Conservation (phyloP, 257 asterid species). For the Linderniella brevidens region DNA sequence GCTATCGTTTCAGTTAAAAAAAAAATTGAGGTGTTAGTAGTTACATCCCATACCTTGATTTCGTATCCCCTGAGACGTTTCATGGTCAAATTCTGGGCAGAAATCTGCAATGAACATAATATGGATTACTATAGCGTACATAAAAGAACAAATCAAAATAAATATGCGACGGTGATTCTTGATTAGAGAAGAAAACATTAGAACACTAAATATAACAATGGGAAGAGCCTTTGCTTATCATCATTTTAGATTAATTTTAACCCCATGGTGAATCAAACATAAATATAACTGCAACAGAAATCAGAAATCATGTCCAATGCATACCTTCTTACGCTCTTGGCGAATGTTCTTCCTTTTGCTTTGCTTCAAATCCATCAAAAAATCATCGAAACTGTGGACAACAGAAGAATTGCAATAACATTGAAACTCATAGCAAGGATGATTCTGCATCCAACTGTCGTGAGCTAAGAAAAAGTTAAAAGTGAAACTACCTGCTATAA, state of each 20-base stretch:
- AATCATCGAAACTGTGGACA: conserved; percentile 70
- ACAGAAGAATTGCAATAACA: background rate
- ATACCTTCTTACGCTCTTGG: conserved; percentile 96
- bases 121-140: too few species aligned
- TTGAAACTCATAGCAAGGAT: background rate
- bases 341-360: conserved; percentile 90
- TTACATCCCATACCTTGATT: conserved; percentile 43
- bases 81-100: conserved; percentile 80
- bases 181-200: too few species aligned
- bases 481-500: conserved; percentile 43
- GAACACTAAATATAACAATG: too few species aligned
- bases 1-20: too few species aligned
- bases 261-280: too few species aligned
- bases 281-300: background rate
- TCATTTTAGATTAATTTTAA: too few species aligned
- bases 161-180: conserved; percentile 1
- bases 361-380: conserved; percentile 96
- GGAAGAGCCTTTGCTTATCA: too few species aligned
- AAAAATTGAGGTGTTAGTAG: conserved; percentile 4
- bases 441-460: background rate
- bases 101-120: too few species aligned
- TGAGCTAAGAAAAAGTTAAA: conserved; percentile 1
- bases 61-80: conserved; percentile 82
- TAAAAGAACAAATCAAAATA: background rate
- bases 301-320: conserved; percentile 8